phyloP scores from a whole-genome alignment of 805 yeast genomes.

The Wickerhamomyces strasburgensis region DNA sequence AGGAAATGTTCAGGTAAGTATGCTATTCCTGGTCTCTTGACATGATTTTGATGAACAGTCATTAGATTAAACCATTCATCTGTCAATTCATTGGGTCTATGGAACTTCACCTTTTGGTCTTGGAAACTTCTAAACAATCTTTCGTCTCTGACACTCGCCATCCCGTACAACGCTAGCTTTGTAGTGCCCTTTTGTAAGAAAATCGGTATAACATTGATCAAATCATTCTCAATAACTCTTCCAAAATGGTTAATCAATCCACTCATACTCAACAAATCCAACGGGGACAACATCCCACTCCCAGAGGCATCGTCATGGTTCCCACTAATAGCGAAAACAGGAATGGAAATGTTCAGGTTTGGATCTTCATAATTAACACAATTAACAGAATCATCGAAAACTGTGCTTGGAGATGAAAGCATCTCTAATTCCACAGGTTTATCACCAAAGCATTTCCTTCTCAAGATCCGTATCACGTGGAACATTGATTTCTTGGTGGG shows the following conservation, averaged over 20 bases:
- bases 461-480: conserved; percentile 68
- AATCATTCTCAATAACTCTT: conserved; percentile 67
- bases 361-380: conserved; percentile 87
- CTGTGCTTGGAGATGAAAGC: conserved; percentile 68
- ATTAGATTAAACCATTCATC: conserved; percentile 79
- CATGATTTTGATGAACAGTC: conserved; percentile 88
- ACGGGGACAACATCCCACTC: conserved; percentile 71
- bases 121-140: conserved; percentile 76
- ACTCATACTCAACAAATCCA: conserved; percentile 75
- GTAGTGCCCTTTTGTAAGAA: conserved; percentile 80
- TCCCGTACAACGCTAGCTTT: conserved; percentile 79
- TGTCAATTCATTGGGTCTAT: conserved; percentile 54
- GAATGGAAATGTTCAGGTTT: conserved; percentile 81
- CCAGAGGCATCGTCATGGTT: conserved; percentile 98
- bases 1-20: conserved; percentile 80
- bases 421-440: conserved; percentile 82
- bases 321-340: conserved; percentile 89
- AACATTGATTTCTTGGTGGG: conserved; percentile 84
- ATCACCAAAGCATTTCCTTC: conserved; percentile 76
- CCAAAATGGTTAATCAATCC: conserved; percentile 93
- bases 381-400: conserved; percentile 59
- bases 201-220: conserved; percentile 68
- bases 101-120: conserved; percentile 73
- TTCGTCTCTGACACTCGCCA: conserved; percentile 88
- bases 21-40: conserved; percentile 69